phyloP scores from a whole-genome alignment of 805 yeast species.

The Metschnikowia lochheadii region DNA sequence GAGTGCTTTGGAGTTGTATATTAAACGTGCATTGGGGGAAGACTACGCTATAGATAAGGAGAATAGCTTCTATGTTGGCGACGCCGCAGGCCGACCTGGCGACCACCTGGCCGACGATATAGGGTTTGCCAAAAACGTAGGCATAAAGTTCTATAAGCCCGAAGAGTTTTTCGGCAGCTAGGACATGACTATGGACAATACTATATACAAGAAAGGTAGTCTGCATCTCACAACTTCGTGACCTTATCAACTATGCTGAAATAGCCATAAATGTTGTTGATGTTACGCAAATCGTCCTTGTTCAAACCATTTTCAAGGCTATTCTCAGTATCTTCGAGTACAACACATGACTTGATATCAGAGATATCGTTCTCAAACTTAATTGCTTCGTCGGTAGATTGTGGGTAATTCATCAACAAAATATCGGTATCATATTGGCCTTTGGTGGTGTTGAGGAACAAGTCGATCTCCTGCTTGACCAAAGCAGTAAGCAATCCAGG shows the following conservation, averaged over 20 bases:
- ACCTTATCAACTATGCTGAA: conserved; percentile 61
- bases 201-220: conserved; percentile 2
- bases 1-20: conserved; percentile 44
- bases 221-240: conserved; percentile 4
- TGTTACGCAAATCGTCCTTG: conserved; percentile 23
- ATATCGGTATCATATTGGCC: conserved; percentile 45
- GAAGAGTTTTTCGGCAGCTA: conserved; percentile 53
- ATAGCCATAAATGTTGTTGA: conserved; percentile 55
- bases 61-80: conserved; percentile 76
- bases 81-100: conserved; percentile 81
- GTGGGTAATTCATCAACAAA: conserved; percentile 56
- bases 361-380: conserved; percentile 70
- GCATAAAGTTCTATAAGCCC: conserved; percentile 60
- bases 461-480: conserved; percentile 35
- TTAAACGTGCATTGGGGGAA: conserved; percentile 20
- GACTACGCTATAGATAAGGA: conserved; percentile 34
- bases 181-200: background rate
- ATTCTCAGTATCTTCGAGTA: conserved; percentile 27
- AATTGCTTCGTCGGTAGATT: conserved; percentile 59
- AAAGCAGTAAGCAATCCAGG: conserved; percentile 51
- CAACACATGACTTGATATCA: conserved; percentile 38
- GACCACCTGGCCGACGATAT: conserved; percentile 83
- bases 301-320: conserved; percentile 16
- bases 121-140: conserved; percentile 56
- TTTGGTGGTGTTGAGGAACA: conserved; percentile 32